Evolutionary conservation across 2,329 filamentous ascomycete species (phyloP), one percentile per base, ranked within the genome.

Genomic region (Eutypella sp.): DNA sequence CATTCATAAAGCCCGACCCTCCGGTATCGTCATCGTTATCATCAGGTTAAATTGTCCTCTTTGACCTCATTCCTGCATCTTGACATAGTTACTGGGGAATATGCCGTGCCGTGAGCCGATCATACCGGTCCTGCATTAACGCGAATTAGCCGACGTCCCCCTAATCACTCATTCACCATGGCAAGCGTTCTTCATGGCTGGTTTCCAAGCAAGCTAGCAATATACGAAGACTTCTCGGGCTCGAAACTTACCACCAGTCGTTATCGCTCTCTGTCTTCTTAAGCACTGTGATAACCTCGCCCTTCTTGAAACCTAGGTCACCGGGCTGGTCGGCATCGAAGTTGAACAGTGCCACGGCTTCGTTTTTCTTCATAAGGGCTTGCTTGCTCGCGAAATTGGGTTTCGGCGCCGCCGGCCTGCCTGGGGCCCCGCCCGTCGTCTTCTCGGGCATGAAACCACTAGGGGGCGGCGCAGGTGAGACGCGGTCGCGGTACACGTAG

Each of bases 261-360:
- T 90, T 91, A 47, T 89, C 87, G 57, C 87, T 96, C 4, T 97
- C 89, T 5, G 92, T 97, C 67, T 87, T 87, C 74, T 99, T 96
- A 47, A 95, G 66, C 47, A 99, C 90, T 1, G 90, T 96, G 54
- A 99, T 96, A 46, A 97, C 68, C 24, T 99, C 93, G 18, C 93
- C 93, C 75, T 99, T 99, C 73, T 95, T 96, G 70, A 99, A 99
- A 0, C 85, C 89, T 46, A 97, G 66, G 64, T 99, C 92, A 4
- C 92, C 92, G 0, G 89, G 83, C 66, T 96, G 91, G 59, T 96
- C 92, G 0, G 90, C 85, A 52, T 97, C 92, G 62, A 99, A 99
- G 2, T 88, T 96, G 68, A 87, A 97, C 51, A 96, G 75, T 2
- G 93, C 93, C 18, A 96, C 76, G 0, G 90, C 93, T 68, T 97